Evolutionary conservation across 805 yeast genomes (phyloP), one percentile per base, ranked within the genome.

Genomic region (Danielozyma ontarioensis): DNA sequence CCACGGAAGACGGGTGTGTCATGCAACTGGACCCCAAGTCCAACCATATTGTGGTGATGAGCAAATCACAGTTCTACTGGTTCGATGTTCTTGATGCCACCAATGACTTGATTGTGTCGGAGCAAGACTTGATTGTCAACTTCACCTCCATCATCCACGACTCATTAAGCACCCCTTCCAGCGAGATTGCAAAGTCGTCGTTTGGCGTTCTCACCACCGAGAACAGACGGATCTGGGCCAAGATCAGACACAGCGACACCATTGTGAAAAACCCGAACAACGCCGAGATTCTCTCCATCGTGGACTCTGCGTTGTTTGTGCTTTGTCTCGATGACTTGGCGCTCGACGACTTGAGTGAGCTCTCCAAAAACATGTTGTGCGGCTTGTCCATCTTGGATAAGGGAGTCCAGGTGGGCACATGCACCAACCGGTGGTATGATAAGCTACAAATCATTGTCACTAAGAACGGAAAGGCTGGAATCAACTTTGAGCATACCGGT

Each of bases 391-490:
- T 72, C 24, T 64, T 88, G 25, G 85, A 84, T 41, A 76, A 83
- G 45, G 96, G 96, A 46, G 79, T 87, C 31, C 97, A 88, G 62
- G 81, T 83, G 22, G 97, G 97, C 38, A 86, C 96, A 4, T 87
- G 96, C 61, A 83, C 95, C 22, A 88, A 88, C 59, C 68, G 97
- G 55, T 88, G 96, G 96, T 88, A 87, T 55, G 97, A 88, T 60
- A 88, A 88, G 60, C 62, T 88, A 42, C 96, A 88, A 58, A 71
- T 88, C 44, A 88, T 88, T 34, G 76, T 88, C 35, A 86, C 96
- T 4, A 77, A 79, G 54, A 86, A 88, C 57, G 95, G 94, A 16
- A 83, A 84, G 57, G 96, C 93, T 2, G 97, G 97, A 18, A 80
- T 88, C 44, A 88, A 89, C 57, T 88, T 88, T 53, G 97, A 88